These are phyloP conservation scores for Monilinia polystroma DNA, from an alignment of 2,329 filamentous ascomycete genomes.

Conservation along the genomic window DNA sequence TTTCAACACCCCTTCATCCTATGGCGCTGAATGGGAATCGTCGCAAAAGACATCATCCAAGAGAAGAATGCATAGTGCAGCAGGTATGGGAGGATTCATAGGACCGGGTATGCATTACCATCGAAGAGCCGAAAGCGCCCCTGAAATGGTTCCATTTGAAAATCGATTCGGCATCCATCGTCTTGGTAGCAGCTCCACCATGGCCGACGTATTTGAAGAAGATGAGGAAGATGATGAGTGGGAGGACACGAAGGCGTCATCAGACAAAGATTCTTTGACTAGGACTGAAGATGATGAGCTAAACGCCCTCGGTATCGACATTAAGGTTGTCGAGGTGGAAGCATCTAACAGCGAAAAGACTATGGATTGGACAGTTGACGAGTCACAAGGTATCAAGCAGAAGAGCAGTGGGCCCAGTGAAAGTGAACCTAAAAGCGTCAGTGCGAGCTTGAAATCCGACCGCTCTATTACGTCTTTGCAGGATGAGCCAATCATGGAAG, in stretches of 20 bases:
- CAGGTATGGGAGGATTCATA: constrained; percentile 65
- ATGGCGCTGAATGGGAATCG: constrained; percentile 65
- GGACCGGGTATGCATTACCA: constrained; percentile 74
- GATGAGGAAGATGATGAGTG: constrained; percentile 63
- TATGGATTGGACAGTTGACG: constrained; percentile 45
- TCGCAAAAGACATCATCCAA: constrained; percentile 61
- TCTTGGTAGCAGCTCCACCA: constrained; percentile 66
- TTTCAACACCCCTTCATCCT: constrained; percentile 75
- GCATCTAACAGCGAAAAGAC: constrained; percentile 41
- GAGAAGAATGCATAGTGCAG: constrained; percentile 74
- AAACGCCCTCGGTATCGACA: constrained; percentile 43
- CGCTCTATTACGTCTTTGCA: constrained; percentile 52
- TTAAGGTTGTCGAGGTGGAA: constrained; percentile 48
- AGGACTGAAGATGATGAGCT: constrained; percentile 42
- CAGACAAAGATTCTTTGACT: constrained; percentile 40
- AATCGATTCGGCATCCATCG: constrained; percentile 59
- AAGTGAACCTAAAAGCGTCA: constrained; percentile 41
- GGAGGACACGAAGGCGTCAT: constrained; percentile 41
- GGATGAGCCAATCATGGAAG: constrained; percentile 53
- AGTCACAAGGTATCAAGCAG: constrained; percentile 43
- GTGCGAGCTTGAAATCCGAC: constrained; percentile 46
- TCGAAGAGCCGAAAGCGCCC: constrained; percentile 75
- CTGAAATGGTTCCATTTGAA: constrained; percentile 62
- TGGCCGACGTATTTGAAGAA: constrained; percentile 86
- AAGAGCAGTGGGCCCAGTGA: constrained; percentile 51